Evolutionary conservation across 2,329 filamentous ascomycete species (phyloP).

Genomic region (Chaetomiaceae sp.): DNA sequence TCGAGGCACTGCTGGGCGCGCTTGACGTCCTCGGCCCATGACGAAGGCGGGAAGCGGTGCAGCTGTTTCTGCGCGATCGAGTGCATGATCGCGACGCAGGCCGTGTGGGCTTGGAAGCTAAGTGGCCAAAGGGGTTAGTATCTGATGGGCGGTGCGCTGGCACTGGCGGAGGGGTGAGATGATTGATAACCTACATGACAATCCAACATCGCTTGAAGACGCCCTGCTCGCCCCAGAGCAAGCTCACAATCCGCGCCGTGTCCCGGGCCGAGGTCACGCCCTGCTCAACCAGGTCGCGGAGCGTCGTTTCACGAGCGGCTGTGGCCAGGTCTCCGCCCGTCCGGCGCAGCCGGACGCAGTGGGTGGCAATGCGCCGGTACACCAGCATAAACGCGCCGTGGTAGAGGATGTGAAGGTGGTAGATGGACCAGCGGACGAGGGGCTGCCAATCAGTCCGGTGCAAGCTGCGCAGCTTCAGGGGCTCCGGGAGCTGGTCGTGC

Average conservation of each 20-base stretch:
- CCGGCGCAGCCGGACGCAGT: constrained; percentile 17
- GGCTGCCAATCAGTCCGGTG: constrained; percentile 12
- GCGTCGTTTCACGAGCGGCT: background rate
- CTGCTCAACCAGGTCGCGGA: constrained; percentile 17
- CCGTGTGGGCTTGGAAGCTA: constrained; percentile 29
- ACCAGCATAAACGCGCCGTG: constrained; percentile 29
- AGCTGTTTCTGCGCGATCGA: constrained; percentile 27
- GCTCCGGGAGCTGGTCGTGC: constrained; percentile 24
- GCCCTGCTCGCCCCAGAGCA: constrained; percentile 20
- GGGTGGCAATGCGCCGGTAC: constrained; percentile 28
- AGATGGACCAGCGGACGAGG: constrained; percentile 22
- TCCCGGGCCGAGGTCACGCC: constrained; percentile 25
- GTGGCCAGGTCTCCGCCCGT: background rate
- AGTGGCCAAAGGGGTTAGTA: too few relatives aligned
- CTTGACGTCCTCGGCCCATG: constrained; percentile 26
- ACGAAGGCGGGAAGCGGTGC: constrained; percentile 20
- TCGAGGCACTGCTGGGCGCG: constrained; percentile 25
- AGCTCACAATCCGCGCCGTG: constrained; percentile 23
- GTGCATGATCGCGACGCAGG: constrained; percentile 29
- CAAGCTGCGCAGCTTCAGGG: constrained; percentile 23
- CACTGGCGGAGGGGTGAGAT: background rate
- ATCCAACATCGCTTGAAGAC: constrained; percentile 27
- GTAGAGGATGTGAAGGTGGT: constrained; percentile 30
- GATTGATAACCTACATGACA: constrained; percentile 30
- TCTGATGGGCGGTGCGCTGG: too few relatives aligned